Percentiles rank a stretch among this genome's conserved stretches.
Conservation (phyloP, 2,329 filamentous ascomycete species). For the Boeremia lycopersici region DNA sequence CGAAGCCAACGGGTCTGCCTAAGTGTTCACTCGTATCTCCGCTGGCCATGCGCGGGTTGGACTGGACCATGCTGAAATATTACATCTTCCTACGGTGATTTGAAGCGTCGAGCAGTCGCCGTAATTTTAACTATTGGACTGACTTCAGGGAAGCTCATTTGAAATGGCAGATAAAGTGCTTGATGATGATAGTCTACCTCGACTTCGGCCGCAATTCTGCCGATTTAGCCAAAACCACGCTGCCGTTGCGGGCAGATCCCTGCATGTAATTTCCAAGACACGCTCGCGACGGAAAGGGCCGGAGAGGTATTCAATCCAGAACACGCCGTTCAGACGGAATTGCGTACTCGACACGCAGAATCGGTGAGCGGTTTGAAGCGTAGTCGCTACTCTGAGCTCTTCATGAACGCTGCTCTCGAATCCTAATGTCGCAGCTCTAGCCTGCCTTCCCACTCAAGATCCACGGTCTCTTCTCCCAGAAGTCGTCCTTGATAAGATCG, state of each 20-base stretch:
- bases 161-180: background rate
- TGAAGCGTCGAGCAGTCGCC: background rate
- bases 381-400: background rate
- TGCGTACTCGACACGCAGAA: too few species aligned
- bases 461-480: constrained; percentile 90
- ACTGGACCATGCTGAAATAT: background rate
- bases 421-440: background rate
- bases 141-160: constrained; percentile 3
- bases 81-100: background rate
- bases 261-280: background rate
- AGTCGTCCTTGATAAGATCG: constrained; percentile 94
- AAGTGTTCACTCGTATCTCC: background rate
- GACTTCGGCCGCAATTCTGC: constrained; percentile 8
- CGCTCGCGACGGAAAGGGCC: background rate
- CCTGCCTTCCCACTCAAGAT: constrained; percentile 50
- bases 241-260: background rate
- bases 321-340: background rate
- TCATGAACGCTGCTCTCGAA: background rate
- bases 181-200: background rate
- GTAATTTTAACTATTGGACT: background rate
- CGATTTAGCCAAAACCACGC: background rate
- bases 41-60: background rate
- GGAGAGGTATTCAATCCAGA: background rate
- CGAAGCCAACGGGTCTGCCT: background rate
- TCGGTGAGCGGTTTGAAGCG: background rate